Percentiles rank a stretch among this genome's conserved stretches.
Conservation (phyloP, 2,329 filamentous ascomycete species). For the Ascosphaera pollenicola region DNA sequence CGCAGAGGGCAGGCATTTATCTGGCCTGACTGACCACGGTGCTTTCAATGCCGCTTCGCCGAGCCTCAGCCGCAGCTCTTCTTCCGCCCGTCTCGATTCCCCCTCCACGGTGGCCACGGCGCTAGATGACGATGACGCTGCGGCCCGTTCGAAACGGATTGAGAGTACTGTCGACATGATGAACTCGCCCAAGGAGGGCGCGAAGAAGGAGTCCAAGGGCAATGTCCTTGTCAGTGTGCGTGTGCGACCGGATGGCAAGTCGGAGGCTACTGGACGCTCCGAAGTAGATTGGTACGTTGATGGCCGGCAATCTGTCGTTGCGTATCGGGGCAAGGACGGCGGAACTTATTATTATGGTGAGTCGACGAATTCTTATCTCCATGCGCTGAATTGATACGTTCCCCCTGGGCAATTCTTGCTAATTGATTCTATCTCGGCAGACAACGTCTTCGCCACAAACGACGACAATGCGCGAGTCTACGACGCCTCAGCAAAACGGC, state of each 20-base stretch:
- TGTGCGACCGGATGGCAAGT: constrained; percentile 52
- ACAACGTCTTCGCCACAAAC: constrained; percentile 88
- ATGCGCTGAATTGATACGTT: too few relatives aligned
- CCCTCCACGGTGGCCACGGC: constrained; percentile 15
- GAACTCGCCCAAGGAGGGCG: neutral
- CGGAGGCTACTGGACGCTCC: constrained; percentile 36
- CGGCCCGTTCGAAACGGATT: constrained; percentile 14
- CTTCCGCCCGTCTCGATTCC: constrained; percentile 20
- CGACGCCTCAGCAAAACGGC: constrained; percentile 75
- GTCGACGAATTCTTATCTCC: too few relatives aligned
- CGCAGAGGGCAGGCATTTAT: too few relatives aligned
- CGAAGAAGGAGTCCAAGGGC: constrained; percentile 52
- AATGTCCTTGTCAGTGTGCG: constrained; percentile 93
- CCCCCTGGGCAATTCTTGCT: too few relatives aligned
- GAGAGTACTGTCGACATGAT: constrained; percentile 8
- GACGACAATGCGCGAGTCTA: constrained; percentile 93
- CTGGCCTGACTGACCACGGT: too few relatives aligned
- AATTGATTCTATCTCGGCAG: constrained; percentile 23
- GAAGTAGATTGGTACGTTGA: constrained; percentile 88
- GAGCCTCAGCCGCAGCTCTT: constrained; percentile 12
- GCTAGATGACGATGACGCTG: constrained; percentile 13
- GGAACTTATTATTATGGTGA: constrained; percentile 83
- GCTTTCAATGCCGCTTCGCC: neutral
- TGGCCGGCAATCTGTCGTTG: constrained; percentile 56
- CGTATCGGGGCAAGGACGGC: constrained; percentile 70